Evolutionary conservation across 306 rosid species (phyloP).

Genomic region (Corylus avellana): DNA sequence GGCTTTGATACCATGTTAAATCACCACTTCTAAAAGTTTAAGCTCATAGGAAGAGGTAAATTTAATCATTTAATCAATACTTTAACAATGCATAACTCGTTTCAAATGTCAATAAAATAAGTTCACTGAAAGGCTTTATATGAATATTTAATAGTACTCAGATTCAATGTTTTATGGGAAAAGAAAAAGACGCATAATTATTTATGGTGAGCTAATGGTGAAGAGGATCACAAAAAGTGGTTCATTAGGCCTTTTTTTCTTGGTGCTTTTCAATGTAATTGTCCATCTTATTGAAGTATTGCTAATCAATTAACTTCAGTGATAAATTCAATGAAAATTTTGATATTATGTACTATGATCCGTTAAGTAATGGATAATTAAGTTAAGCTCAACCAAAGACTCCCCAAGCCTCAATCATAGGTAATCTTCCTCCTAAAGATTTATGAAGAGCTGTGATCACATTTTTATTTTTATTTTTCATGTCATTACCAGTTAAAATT

Average conservation of each 20-base stretch:
- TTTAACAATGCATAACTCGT: too few species aligned
- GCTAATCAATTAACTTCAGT: too few species aligned
- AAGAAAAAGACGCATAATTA: neutral
- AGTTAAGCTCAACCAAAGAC: too few species aligned
- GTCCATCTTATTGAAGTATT: neutral
- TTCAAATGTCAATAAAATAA: neutral
- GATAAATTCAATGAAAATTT: too few species aligned
- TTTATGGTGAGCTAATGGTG: neutral
- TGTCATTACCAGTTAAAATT: neutral
- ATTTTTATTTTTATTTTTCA: neutral
- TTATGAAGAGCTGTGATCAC: neutral
- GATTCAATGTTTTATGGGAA: neutral
- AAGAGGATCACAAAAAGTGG: neutral
- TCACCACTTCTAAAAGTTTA: too few species aligned
- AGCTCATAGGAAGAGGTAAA: too few species aligned
- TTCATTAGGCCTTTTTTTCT: neutral
- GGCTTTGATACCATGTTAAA: too few species aligned
- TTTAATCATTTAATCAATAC: too few species aligned
- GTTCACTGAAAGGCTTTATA: neutral
- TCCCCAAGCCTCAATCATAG: too few species aligned
- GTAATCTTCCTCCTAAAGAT: neutral
- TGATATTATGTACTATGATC: too few species aligned
- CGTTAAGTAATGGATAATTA: too few species aligned
- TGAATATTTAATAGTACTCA: neutral
- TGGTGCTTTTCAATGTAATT: neutral